These are phyloP conservation scores for Ceratocystis ficicola DNA, from an alignment of 2,329 filamentous ascomycete genomes.

Conservation along the genomic window DNA sequence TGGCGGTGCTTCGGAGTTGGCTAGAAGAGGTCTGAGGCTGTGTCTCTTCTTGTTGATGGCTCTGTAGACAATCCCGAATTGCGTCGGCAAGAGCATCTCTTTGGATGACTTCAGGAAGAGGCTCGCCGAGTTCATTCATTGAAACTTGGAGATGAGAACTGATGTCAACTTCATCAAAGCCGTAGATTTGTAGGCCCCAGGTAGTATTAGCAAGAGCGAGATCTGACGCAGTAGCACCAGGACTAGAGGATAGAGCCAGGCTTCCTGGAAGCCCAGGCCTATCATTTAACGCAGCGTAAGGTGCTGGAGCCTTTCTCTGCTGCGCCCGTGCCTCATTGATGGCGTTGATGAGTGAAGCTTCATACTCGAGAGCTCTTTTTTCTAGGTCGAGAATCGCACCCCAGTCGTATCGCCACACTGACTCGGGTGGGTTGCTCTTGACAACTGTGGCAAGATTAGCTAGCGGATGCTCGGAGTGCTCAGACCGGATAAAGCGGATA, in stretches of 20 bases:
- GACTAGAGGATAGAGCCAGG: not conserved
- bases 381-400: conserved; percentile 53
- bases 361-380: conserved; percentile 38
- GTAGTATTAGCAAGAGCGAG: conserved; percentile 2
- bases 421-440: conserved; percentile 40
- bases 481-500: conserved; percentile 56
- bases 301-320: not conserved
- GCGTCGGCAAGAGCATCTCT: conserved; percentile 24
- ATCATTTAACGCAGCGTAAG: not conserved
- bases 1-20: conserved; percentile 17
- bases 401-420: conserved; percentile 64
- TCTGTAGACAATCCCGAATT: conserved; percentile 27
- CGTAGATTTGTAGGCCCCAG: conserved; percentile 37
- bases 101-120: conserved; percentile 23
- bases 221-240: conserved; percentile 15
- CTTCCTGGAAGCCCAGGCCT: not conserved
- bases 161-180: conserved; percentile 37
- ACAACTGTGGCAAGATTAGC: conserved; percentile 39
- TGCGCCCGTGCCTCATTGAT: conserved; percentile 14
- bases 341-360: conserved; percentile 26
- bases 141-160: conserved; percentile 39
- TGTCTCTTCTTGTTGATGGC: not conserved
- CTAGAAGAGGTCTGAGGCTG: not conserved
- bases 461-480: conserved; percentile 61
- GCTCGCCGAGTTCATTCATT: conserved; percentile 35